Evolutionary conservation across 75 land plant genomes (phyloP).

Genomic region (Larix kaempferi): DNA sequence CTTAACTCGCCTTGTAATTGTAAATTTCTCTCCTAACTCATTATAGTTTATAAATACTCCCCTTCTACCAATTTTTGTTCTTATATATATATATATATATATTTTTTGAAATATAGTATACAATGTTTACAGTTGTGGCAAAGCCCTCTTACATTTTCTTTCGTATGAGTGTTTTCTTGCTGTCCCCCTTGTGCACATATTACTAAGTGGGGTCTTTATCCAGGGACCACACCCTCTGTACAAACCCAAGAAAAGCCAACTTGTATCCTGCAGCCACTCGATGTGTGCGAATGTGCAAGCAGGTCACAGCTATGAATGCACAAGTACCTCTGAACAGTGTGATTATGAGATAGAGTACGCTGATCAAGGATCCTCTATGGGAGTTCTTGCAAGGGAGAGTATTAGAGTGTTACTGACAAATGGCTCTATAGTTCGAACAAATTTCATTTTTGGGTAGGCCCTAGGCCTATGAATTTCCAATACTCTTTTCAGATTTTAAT

Average conservation of each 20-base stretch:
- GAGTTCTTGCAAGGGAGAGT: conserved; percentile 69
- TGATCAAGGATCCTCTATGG: conserved; percentile 80
- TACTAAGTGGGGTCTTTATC: conserved; percentile 6
- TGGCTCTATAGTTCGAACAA: conserved; percentile 40
- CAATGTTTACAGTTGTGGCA: no score
- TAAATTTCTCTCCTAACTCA: no score
- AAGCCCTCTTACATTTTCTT: no score
- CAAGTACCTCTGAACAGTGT: conserved; percentile 55
- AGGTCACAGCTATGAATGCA: conserved; percentile 27
- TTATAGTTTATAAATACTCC: no score
- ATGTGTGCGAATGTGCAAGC: conserved; percentile 56
- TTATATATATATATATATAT: no score
- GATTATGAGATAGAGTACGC: conserved; percentile 90
- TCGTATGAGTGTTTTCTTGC: no score
- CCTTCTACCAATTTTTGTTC: no score
- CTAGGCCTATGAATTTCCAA: conserved; percentile 12
- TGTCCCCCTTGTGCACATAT: neutral
- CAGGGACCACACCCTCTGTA: conserved; percentile 83
- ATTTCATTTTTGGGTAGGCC: conserved; percentile 67
- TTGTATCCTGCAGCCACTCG: conserved; percentile 46
- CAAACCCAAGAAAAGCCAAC: conserved; percentile 50
- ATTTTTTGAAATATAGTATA: no score
- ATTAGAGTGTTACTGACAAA: conserved; percentile 43
- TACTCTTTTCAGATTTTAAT: conserved; percentile 2
- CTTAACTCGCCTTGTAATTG: no score